Evolutionary conservation across 2,329 filamentous ascomycete species (phyloP), one percentile per base, ranked within the genome.

Genomic region (Xylariomycetidae sp.): DNA sequence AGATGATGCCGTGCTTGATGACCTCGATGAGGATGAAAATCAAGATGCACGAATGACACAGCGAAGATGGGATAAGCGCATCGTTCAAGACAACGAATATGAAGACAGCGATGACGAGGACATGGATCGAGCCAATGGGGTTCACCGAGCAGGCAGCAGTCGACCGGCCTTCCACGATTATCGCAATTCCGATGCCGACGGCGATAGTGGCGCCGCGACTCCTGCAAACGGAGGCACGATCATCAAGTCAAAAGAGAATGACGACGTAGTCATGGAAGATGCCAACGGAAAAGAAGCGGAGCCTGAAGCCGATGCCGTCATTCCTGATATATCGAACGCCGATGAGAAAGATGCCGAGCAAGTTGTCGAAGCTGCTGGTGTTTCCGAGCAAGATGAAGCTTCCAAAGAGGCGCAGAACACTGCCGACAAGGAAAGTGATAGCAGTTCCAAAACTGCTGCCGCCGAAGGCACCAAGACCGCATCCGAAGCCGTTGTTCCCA

Each of bases 31-130:
- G 33, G 89, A 96, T 44, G 77, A 86, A 48, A 88, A 92, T 56
- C 83, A 86, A 48, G 90, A 97, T 54, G 76, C 76, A 35, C 82
- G 90, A 16, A 80, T 82, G 61, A 94, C 88, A 0, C 77, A 92
- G 58, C 82, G 86, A 22, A 77, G 82, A 43, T 88, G 85, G 70
- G 90, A 97, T 44, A 81, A 88, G 58, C 80, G 76, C 30, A 74
- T 88, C 16, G 75, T 80, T 33, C 78, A 85, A 37, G 78, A 86
- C 6, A 85, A 85, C 48, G 90, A 96, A 54, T 77, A 89, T 27
- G 85, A 88, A 38, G 85, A 92, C 27, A 94, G 86, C 44, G 88
- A 94, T 40, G 88, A 95, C 39, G 90, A 97, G 49, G 88, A 94
- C 9, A 77, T 88, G 60, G 76, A 76, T 26, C 69, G 69, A 26